phyloP scores from a whole-genome alignment of 2,329 filamentous ascomycete species.

The Ilyonectria mors-panacis region DNA sequence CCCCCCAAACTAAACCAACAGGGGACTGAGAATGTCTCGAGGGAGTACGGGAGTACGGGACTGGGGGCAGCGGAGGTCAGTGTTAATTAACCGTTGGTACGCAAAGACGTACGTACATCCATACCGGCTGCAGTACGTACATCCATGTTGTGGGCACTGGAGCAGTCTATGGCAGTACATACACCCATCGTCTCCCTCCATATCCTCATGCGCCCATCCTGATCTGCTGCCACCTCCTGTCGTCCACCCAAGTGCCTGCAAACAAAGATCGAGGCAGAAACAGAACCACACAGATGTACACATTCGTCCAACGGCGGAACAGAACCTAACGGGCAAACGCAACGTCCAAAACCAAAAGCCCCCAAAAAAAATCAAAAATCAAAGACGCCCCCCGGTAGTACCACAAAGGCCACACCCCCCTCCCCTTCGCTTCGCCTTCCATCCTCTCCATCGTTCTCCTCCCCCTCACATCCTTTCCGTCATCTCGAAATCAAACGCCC shows the following conservation, averaged over 20 bases:
- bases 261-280: background rate
- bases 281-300: background rate
- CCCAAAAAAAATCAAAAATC: background rate
- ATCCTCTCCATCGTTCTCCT: background rate
- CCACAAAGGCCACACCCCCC: background rate
- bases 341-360: background rate
- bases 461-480: background rate
- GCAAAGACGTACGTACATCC: constrained; percentile 23
- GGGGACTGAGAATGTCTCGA: background rate
- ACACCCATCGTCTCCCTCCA: constrained; percentile 3
- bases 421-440: background rate
- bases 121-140: constrained; percentile 7
- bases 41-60: background rate
- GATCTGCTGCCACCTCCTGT: background rate
- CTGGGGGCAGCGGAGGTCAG: background rate
- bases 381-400: background rate
- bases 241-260: background rate
- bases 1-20: background rate
- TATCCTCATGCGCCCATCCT: constrained; percentile 2
- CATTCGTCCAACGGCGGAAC: constrained; percentile 2
- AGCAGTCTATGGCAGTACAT: constrained; percentile 7
- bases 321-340: constrained; percentile 4
- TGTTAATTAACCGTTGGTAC: constrained; percentile 25
- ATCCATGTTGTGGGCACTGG: constrained; percentile 13
- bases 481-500: background rate